phyloP scores from a whole-genome alignment of 2,329 filamentous ascomycete genomes.

The Talaromyces rugulosus region DNA sequence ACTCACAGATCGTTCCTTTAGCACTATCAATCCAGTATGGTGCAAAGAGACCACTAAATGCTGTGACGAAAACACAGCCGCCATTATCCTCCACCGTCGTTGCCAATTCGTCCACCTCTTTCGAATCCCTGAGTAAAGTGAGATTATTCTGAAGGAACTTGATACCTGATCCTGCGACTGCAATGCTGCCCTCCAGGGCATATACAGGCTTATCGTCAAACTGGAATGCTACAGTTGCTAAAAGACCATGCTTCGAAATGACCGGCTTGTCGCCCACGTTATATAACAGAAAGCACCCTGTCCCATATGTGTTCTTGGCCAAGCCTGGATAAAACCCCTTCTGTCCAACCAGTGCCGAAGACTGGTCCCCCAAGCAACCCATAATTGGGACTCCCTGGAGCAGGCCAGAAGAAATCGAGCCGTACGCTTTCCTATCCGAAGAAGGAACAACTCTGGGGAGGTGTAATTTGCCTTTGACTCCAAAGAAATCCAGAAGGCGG shows the following conservation, averaged over 20 bases:
- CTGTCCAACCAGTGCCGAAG: slow-evolving; percentile 78
- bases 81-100: slow-evolving; percentile 69
- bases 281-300: slow-evolving; percentile 83
- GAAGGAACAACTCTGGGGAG: slow-evolving; percentile 79
- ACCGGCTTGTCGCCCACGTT: slow-evolving; percentile 82
- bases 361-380: slow-evolving; percentile 81
- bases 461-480: slow-evolving; percentile 66
- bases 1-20: slow-evolving; percentile 72
- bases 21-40: slow-evolving; percentile 95
- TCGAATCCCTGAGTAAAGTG: slow-evolving; percentile 56
- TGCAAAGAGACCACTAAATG: slow-evolving; percentile 85
- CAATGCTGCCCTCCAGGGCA: slow-evolving; percentile 78
- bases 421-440: slow-evolving; percentile 68
- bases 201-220: slow-evolving; percentile 69
- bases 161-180: slow-evolving; percentile 74
- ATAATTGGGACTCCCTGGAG: slow-evolving; percentile 68
- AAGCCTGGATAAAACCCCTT: slow-evolving; percentile 76
- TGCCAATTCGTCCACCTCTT: slow-evolving; percentile 62
- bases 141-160: slow-evolving; percentile 68
- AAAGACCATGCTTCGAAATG: slow-evolving; percentile 73
- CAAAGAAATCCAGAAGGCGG: slow-evolving; percentile 72
- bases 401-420: slow-evolving; percentile 58
- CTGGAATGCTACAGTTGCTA: slow-evolving; percentile 82
- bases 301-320: slow-evolving; percentile 89
- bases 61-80: slow-evolving; percentile 81